Evolutionary conservation across 371 early-diverging fungal species (phyloP).

Genomic region (Syncephalastrum contaminatum): DNA sequence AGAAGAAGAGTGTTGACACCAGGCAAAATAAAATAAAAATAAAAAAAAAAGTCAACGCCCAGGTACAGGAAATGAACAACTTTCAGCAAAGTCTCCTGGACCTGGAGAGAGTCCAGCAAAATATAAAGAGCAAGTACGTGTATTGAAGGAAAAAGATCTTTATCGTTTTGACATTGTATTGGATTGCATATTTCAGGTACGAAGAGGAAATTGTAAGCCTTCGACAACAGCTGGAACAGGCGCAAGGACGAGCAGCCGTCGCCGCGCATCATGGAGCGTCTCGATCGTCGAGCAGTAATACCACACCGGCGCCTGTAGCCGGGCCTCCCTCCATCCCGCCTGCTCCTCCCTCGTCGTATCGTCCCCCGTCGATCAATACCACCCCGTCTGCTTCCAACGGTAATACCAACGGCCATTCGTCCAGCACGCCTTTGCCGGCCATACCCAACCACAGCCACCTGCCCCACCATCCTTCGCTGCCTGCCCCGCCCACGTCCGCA

Average conservation of each 20-base stretch:
- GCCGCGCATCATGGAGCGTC: too few relatives aligned
- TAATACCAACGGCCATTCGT: too few relatives aligned
- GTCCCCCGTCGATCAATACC: too few relatives aligned
- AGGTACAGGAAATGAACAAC: constrained; percentile 68
- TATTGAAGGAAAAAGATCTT: background rate
- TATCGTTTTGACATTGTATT: background rate
- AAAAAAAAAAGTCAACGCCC: constrained; percentile 48
- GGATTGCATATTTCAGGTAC: constrained; percentile 13
- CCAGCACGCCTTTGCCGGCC: too few relatives aligned
- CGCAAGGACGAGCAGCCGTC: constrained; percentile 4
- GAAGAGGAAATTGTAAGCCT: constrained; percentile 36
- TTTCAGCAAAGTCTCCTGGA: constrained; percentile 76
- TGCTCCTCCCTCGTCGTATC: too few relatives aligned
- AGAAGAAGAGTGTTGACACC: background rate
- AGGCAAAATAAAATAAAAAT: constrained; percentile 9
- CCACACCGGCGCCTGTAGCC: too few relatives aligned
- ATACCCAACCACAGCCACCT: too few relatives aligned
- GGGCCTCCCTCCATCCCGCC: too few relatives aligned
- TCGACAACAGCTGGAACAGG: constrained; percentile 33
- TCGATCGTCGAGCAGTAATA: too few relatives aligned
- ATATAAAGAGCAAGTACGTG: constrained; percentile 62
- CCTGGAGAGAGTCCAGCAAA: constrained; percentile 70
- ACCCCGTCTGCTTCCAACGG: too few relatives aligned
- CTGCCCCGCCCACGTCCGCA: too few relatives aligned
- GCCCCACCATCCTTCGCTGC: too few relatives aligned